Percentiles rank a stretch among this genome's conserved stretches.
phyloP scores from a whole-genome alignment of 2,329 filamentous ascomycete genomes.

The Monilinia aucupariae region DNA sequence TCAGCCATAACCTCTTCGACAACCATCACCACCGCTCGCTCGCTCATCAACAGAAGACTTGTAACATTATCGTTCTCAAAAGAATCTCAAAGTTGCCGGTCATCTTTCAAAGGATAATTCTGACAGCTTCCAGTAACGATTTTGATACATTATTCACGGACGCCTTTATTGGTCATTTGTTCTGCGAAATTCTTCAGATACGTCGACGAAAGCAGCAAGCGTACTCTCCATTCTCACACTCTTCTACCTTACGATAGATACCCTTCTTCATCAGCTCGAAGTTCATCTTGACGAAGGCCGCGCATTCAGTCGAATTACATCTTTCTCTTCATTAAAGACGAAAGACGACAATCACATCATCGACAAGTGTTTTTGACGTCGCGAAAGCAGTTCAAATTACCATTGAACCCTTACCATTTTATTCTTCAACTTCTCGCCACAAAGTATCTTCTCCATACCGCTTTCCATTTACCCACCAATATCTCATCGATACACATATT shows the following conservation, averaged over 20 bases:
- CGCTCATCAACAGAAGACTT: slow-evolving; percentile 33
- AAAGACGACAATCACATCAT: neutral
- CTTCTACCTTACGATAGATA: neutral
- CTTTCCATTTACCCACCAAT: neutral
- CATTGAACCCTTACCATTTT: neutral
- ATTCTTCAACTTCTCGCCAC: neutral
- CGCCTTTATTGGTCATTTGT: slow-evolving; percentile 55
- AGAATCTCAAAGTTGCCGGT: slow-evolving; percentile 35
- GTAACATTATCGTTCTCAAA: slow-evolving; percentile 33
- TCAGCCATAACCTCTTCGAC: slow-evolving; percentile 14
- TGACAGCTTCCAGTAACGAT: slow-evolving; percentile 35
- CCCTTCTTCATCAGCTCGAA: neutral
- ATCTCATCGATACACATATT: neutral
- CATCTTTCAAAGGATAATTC: slow-evolving; percentile 35
- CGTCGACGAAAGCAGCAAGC: slow-evolving; percentile 37
- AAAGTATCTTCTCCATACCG: neutral
- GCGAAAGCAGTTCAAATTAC: slow-evolving; percentile 2
- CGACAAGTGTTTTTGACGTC: neutral
- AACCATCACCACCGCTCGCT: slow-evolving; percentile 13
- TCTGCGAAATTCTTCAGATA: slow-evolving; percentile 32
- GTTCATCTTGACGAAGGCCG: neutral
- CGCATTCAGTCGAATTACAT: neutral
- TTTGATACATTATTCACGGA: slow-evolving; percentile 40
- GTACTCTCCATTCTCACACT: neutral
- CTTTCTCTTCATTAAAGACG: neutral